Conservation (phyloP, 2,329 filamentous ascomycete species). For the Alternaria brassicae region DNA sequence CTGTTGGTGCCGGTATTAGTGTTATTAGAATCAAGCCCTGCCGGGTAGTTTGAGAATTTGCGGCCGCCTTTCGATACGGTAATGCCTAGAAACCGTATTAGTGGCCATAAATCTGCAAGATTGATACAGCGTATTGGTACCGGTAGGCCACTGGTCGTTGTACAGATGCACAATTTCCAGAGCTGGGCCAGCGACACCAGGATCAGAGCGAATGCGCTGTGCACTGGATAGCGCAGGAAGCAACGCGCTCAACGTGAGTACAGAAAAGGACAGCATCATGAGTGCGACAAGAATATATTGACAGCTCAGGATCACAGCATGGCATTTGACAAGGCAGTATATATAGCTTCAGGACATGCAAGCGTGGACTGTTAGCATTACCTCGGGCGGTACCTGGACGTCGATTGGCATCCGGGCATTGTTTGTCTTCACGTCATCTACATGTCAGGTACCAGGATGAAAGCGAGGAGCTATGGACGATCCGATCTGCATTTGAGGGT, state of each 20-base stretch:
- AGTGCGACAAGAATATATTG: background rate
- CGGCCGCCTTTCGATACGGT: constrained; percentile 60
- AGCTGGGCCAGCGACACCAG: constrained; percentile 51
- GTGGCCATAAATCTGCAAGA: background rate
- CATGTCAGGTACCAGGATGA: constrained; percentile 26
- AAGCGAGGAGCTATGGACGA: constrained; percentile 7
- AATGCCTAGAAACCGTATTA: constrained; percentile 49
- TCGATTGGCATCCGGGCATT: background rate
- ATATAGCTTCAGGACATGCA: constrained; percentile 10
- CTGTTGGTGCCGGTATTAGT: constrained; percentile 51
- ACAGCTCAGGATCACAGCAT: background rate
- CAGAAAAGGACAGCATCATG: constrained; percentile 10
- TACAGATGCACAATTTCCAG: constrained; percentile 61
- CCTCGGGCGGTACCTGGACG: constrained; percentile 10
- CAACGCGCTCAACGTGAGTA: constrained; percentile 18
- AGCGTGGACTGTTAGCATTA: constrained; percentile 14
- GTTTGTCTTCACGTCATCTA: constrained; percentile 34
- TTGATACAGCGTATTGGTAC: constrained; percentile 13
- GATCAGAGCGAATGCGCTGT: constrained; percentile 41
- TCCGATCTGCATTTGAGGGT: constrained; percentile 9
- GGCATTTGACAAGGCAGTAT: background rate
- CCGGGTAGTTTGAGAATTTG: constrained; percentile 62
- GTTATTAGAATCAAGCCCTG: constrained; percentile 58
- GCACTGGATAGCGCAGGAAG: constrained; percentile 21
- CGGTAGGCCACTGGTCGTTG: constrained; percentile 59